Evolutionary conservation across 164 flowering plant species (phyloP), one percentile per base, ranked within the genome.

Genomic region (Chloranthus sessilifolius): DNA sequence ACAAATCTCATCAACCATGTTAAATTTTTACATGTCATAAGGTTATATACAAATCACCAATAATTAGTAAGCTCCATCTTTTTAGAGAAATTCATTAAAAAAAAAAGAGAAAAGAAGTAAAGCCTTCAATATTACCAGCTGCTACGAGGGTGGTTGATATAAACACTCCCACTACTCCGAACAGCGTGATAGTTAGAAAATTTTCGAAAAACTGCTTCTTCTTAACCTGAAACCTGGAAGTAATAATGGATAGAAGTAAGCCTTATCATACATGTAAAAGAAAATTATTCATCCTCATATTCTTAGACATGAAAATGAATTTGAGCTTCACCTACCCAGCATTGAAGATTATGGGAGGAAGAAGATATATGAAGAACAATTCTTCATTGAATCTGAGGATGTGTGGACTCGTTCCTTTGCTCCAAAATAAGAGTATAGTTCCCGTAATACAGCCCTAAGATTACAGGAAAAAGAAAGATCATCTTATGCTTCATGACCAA

Each of bases 281-380:
- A 29, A 29, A 29, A 29, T 29, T 5, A 29, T 5, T 9, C 6
- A 29, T 29, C 23, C 22, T 17, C 43, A 21, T 39, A n/a, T 3
- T 15, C 19, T 12, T 14, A 22, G 7, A 1, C n/a, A n/a, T n/a
- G n/a, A n/a, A 20, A 3, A 1, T 46, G 0, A 12, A 47, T 25
- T 9, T 21, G 29, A 8, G 34, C 1, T 27, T 3, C 12, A 21
- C 68, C 63, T 67, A 83, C 98, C 98, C 96, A 4, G 96, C 96
- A 76, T 88, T 88, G 63, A 88, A 92, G 50, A 92, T 88, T 26
- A 88, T 88, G 0, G 96, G 96, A 2, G 98, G 98, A n/a, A 92
- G 85, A 34, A 92, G 88, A 61, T 85, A 88, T 27, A 82, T 83
- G 69, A 92, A 88, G 84, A 91, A 92, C 47, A 92, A 43, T 34